Evolutionary conservation across 2,329 filamentous ascomycete species (phyloP).

Genomic region (Exophiala spinifera): DNA sequence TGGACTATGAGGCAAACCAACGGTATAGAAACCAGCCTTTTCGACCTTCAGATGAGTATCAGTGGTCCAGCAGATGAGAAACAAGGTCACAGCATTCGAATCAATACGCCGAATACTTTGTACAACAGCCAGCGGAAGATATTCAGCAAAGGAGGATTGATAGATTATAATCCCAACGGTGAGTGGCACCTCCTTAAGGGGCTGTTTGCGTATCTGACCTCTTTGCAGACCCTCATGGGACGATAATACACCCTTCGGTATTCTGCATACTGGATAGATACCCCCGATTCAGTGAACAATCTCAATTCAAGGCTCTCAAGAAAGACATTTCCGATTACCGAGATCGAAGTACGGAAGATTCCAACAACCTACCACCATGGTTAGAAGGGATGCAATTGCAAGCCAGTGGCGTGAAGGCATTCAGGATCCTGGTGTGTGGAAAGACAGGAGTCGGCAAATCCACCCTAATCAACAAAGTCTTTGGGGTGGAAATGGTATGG

Average conservation of each 20-base stretch:
- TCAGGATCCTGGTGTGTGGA: slow-evolving; percentile 37
- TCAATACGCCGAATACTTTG: slow-evolving; percentile 13
- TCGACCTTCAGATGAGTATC: slow-evolving; percentile 23
- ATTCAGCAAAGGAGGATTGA: slow-evolving; percentile 16
- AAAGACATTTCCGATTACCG: slow-evolving; percentile 23
- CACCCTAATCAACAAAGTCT: slow-evolving; percentile 34
- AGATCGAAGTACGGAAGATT: slow-evolving; percentile 30
- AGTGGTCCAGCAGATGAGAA: slow-evolving; percentile 9
- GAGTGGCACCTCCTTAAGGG: slow-evolving; percentile 17
- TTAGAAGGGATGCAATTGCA: slow-evolving; percentile 27
- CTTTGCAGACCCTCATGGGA: slow-evolving; percentile 27
- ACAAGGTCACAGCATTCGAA: slow-evolving; percentile 20
- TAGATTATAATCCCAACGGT: slow-evolving; percentile 29
- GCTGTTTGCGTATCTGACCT: neutral
- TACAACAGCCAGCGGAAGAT: slow-evolving; percentile 21
- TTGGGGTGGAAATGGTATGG: slow-evolving; percentile 34
- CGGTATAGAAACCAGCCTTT: slow-evolving; percentile 23
- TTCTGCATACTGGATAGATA: slow-evolving; percentile 34
- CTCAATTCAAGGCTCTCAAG: slow-evolving; percentile 28
- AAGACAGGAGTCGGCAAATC: slow-evolving; percentile 36
- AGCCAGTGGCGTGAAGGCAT: slow-evolving; percentile 29
- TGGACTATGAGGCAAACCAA: slow-evolving; percentile 24
- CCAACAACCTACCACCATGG: slow-evolving; percentile 31
- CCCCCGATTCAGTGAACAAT: slow-evolving; percentile 31
- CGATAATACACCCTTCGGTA: slow-evolving; percentile 36